Conservation (phyloP, 176 grass and related monocot genomes). For the Carex scoparia region DNA sequence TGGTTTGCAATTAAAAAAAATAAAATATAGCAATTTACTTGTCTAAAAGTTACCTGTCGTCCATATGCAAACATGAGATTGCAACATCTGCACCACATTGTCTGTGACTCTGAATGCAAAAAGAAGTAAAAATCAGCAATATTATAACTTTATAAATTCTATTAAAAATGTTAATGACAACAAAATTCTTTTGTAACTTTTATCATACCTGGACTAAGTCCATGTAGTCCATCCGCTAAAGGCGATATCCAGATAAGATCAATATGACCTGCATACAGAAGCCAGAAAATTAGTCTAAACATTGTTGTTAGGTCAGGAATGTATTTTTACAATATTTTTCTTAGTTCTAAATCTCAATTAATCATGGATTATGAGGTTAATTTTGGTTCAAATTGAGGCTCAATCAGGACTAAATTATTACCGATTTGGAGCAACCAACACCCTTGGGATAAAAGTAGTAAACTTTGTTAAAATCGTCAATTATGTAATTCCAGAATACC, state of each 20-base stretch:
- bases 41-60: constrained; percentile 42
- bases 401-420: neutral
- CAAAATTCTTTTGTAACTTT: neutral
- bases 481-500: neutral
- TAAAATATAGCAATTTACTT: neutral
- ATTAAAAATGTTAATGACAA: neutral
- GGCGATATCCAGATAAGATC: constrained; percentile 89
- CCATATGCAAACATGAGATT: constrained; percentile 74
- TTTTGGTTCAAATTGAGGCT: neutral
- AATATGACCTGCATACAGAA: constrained; percentile 46
- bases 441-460: no score
- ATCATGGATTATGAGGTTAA: neutral
- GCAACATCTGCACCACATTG: constrained; percentile 71
- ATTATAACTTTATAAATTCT: neutral
- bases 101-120: constrained; percentile 51
- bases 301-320: neutral
- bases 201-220: constrained; percentile 67
- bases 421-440: neutral
- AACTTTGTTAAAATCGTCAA: no score
- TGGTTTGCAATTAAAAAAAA: neutral
- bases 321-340: neutral
- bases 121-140: constrained; percentile 14
- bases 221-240: constrained; percentile 92
- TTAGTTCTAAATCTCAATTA: neutral
- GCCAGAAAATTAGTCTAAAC: neutral